Conservation (phyloP, 1,284 basidiomycete genomes). For the Leccinum variabile region DNA sequence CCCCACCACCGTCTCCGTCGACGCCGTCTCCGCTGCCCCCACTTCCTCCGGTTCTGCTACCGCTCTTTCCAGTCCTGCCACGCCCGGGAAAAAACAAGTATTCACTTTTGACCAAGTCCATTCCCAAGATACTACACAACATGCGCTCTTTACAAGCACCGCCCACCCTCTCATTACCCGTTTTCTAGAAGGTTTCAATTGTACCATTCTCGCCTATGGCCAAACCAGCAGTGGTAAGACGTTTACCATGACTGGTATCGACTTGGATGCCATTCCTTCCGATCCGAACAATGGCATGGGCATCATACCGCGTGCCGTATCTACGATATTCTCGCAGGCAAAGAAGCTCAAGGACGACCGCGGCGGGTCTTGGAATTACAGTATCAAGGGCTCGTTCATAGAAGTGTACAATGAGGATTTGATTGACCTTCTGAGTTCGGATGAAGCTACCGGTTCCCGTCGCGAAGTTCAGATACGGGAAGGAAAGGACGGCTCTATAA, state of each 20-base stretch:
- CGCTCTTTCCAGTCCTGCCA: conserved; percentile 36
- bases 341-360: conserved; percentile 76
- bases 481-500: conserved; percentile 94
- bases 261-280: conserved; percentile 78
- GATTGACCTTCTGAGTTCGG: conserved; percentile 81
- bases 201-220: conserved; percentile 96
- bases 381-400: conserved; percentile 87
- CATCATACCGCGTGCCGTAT: conserved; percentile 93
- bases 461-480: conserved; percentile 95
- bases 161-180: conserved; percentile 86
- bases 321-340: conserved; percentile 86
- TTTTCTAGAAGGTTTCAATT: conserved; percentile 96
- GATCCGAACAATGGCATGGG: conserved; percentile 82
- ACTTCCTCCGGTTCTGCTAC: conserved; percentile 52
- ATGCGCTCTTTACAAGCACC: conserved; percentile 80
- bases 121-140: conserved; percentile 78
- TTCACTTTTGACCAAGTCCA: conserved; percentile 97
- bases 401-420: conserved; percentile 99
- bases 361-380: conserved; percentile 70
- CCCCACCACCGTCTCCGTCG: conserved; percentile 72
- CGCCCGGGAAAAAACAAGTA: conserved; percentile 72
- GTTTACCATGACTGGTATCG: conserved; percentile 93
- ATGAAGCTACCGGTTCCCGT: conserved; percentile 60
- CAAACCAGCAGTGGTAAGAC: conserved; percentile 98
- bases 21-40: conserved; percentile 53